A percentile compares a stretch with the other conserved stretches of the same genome.
Evolutionary conservation across 192 early-diverging fungal species (phyloP).

Genomic region (Chytriomyces confervae): DNA sequence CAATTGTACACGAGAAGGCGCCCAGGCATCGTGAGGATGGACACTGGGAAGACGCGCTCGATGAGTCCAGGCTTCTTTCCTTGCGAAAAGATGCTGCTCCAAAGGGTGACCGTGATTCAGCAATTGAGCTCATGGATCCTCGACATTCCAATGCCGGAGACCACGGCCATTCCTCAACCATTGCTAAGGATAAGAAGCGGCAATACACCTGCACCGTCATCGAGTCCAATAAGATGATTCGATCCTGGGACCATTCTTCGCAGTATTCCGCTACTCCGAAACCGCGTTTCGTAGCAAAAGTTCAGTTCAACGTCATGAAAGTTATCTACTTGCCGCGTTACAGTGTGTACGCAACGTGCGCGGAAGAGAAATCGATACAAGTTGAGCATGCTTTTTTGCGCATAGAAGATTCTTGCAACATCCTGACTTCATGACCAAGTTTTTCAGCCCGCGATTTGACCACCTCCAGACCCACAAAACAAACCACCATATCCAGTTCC

Average conservation of each 20-base stretch:
- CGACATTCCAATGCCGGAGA: background rate
- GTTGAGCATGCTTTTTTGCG: conserved; percentile 9
- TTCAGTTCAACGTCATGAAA: conserved; percentile 34
- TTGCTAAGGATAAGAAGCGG: background rate
- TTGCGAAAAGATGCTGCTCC: background rate
- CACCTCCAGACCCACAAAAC: conserved; percentile 40
- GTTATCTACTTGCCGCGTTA: conserved; percentile 44
- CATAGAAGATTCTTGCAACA: background rate
- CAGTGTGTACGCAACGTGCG: conserved; percentile 45
- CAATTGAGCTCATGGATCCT: background rate
- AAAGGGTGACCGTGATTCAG: background rate
- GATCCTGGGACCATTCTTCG: conserved; percentile 47
- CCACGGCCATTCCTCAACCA: background rate
- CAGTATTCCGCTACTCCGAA: conserved; percentile 2
- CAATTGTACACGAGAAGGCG: conserved; percentile 33
- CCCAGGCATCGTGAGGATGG: conserved; percentile 44
- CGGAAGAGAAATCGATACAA: conserved; percentile 42
- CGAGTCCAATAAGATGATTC: conserved; percentile 41
- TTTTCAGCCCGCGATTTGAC: conserved; percentile 58
- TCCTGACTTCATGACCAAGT: conserved; percentile 25
- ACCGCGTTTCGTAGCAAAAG: conserved; percentile 21
- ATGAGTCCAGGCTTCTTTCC: conserved; percentile 9
- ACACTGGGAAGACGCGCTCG: conserved; percentile 16
- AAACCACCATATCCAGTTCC: conserved; percentile 40
- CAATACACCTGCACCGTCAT: conserved; percentile 46